These are phyloP conservation scores for Boletellus ananiceps DNA, from an alignment of 768 basidiomycete species.

Conservation along the genomic window DNA sequence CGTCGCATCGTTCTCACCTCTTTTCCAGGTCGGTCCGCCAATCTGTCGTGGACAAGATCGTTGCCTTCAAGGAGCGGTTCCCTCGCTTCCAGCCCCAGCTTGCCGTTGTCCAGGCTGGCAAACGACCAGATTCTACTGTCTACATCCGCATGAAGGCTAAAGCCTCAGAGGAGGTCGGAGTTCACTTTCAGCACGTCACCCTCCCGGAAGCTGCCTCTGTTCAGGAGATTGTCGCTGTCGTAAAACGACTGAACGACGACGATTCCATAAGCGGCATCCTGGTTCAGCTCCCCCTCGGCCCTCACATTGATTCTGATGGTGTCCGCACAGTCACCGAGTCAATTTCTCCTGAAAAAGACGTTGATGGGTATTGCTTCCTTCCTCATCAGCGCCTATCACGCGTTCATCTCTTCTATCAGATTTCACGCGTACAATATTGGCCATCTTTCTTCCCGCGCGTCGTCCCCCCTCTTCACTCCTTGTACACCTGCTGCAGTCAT, in stretches of 20 bases:
- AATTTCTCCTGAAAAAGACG: conserved; percentile 90
- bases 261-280: conserved; percentile 81
- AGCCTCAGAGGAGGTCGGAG: conserved; percentile 91
- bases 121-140: conserved; percentile 81
- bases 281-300: conserved; percentile 91
- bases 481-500: conserved; percentile 96
- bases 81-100: conserved; percentile 92
- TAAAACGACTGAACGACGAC: conserved; percentile 81
- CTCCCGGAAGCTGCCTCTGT: conserved; percentile 66
- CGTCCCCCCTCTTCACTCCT: conserved; percentile 84
- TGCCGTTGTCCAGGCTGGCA: conserved; percentile 91
- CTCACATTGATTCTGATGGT: conserved; percentile 73
- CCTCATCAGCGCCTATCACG: not conserved
- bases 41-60: conserved; percentile 67
- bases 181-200: conserved; percentile 76
- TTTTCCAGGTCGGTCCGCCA: conserved; percentile 68
- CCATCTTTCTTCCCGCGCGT: conserved; percentile 85
- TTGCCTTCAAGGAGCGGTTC: conserved; percentile 53
- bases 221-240: conserved; percentile 70
- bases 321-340: conserved; percentile 94
- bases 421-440: conserved; percentile 99
- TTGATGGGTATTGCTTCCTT: conserved; percentile 72
- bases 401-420: conserved; percentile 36
- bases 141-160: conserved; percentile 99
- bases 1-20: conserved; percentile 12